Evolutionary conservation across 2,329 filamentous ascomycete species (phyloP).

Genomic region (Dactylellina drechsleri): DNA sequence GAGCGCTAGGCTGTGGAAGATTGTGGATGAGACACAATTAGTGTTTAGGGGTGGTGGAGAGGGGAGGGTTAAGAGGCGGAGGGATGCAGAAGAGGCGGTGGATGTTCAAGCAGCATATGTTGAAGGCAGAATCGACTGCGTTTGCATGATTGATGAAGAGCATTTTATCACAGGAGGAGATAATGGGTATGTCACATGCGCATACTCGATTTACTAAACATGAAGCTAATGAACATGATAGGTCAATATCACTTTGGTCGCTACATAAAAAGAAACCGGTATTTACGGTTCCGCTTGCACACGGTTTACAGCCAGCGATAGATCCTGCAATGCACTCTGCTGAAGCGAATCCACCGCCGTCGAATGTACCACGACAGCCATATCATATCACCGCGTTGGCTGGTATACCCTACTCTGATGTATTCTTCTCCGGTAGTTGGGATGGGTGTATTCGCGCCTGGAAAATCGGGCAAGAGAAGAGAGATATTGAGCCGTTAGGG

Average conservation of each 20-base stretch:
- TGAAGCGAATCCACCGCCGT: slow-evolving; percentile 72
- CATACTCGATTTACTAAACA: neutral
- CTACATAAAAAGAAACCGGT: slow-evolving; percentile 94
- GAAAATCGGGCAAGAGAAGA: slow-evolving; percentile 84
- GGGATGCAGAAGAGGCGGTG: slow-evolving; percentile 62
- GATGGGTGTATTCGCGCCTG: slow-evolving; percentile 87
- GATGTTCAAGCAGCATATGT: slow-evolving; percentile 63
- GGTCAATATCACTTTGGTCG: slow-evolving; percentile 79
- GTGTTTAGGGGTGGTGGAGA: slow-evolving; percentile 87
- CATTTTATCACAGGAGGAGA: slow-evolving; percentile 94
- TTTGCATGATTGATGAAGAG: slow-evolving; percentile 87
- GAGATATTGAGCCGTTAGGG: slow-evolving; percentile 77
- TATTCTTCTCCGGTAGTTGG: slow-evolving; percentile 93
- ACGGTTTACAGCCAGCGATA: slow-evolving; percentile 81
- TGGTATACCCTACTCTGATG: slow-evolving; percentile 87
- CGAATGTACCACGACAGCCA: slow-evolving; percentile 74
- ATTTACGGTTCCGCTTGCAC: slow-evolving; percentile 79
- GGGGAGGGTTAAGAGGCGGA: slow-evolving; percentile 61
- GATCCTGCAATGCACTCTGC: slow-evolving; percentile 76
- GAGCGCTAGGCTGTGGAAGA: slow-evolving; percentile 93
- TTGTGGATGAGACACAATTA: slow-evolving; percentile 91
- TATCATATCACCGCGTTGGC: slow-evolving; percentile 90
- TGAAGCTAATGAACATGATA: slow-evolving; percentile 6
- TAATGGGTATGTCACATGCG: slow-evolving; percentile 70
- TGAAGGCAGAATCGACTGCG: slow-evolving; percentile 89